A percentile compares a stretch with the other conserved stretches of the same genome.
These are phyloP conservation scores for Halocafeteria seosinensis DNA, from an alignment of 108 stramenopile genomes.

Conservation along the genomic window DNA sequence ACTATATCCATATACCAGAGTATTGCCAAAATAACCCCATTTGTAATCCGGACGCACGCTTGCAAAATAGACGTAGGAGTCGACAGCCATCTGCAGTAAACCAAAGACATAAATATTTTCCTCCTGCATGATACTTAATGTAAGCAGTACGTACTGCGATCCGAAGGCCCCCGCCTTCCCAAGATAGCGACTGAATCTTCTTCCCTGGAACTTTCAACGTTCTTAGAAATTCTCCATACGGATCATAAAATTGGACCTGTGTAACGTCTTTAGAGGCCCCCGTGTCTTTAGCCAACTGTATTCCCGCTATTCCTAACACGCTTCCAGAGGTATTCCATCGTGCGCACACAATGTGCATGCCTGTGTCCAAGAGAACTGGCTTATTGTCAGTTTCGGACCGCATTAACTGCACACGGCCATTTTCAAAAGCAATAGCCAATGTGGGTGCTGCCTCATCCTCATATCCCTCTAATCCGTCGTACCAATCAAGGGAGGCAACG, in stretches of 20 bases:
- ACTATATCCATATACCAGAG: constrained; percentile 31
- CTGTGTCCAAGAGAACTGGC: constrained; percentile 27
- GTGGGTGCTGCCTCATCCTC: constrained; percentile 25
- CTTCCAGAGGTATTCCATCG: constrained; percentile 33
- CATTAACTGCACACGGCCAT: constrained; percentile 29
- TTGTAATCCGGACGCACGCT: constrained; percentile 39
- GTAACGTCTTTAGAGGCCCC: neutral
- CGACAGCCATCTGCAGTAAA: constrained; percentile 42
- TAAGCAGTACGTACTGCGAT: too few relatives aligned
- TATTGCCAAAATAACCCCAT: constrained; percentile 27
- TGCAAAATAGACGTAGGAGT: constrained; percentile 44
- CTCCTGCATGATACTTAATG: too few relatives aligned
- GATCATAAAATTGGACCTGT: constrained; percentile 19
- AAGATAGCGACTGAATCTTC: constrained; percentile 22
- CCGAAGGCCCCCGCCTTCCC: constrained; percentile 44
- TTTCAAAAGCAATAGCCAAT: constrained; percentile 35
- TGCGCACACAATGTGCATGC: constrained; percentile 21
- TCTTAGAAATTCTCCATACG: constrained; percentile 12
- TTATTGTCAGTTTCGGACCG: neutral
- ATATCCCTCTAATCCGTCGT: constrained; percentile 34
- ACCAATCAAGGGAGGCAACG: constrained; percentile 26
- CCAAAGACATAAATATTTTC: too few relatives aligned
- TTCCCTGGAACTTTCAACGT: constrained; percentile 23
- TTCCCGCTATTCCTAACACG: constrained; percentile 29
- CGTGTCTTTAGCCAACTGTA: neutral